A percentile compares a stretch with the other conserved stretches of the same genome.
These are phyloP conservation scores for Termitomyces sp. DNA, from an alignment of 768 basidiomycete species.

Conservation along the genomic window DNA sequence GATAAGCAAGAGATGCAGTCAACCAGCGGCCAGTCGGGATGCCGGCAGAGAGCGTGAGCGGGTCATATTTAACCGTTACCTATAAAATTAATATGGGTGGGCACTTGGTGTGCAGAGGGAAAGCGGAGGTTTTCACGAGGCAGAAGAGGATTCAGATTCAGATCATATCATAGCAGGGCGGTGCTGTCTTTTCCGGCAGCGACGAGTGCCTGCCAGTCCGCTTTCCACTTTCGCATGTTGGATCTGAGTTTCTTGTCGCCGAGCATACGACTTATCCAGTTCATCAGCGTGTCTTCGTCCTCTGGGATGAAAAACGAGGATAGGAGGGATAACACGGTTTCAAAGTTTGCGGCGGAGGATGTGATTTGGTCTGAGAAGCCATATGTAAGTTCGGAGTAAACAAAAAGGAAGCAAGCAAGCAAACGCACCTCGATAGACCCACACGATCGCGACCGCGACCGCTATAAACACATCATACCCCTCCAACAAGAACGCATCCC, in stretches of 20 bases:
- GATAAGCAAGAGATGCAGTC: not conserved
- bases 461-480: conserved; percentile 87
- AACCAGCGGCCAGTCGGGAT: too few species aligned
- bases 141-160: not conserved
- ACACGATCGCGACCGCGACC: conserved; percentile 83
- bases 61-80: conserved; percentile 3
- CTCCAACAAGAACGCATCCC: conserved; percentile 92
- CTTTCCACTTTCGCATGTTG: conserved; percentile 72
- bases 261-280: conserved; percentile 69
- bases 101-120: not conserved
- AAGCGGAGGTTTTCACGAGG: not conserved
- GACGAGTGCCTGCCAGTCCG: conserved; percentile 74
- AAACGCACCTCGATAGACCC: conserved; percentile 78
- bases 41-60: not conserved
- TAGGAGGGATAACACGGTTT: conserved; percentile 84
- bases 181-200: conserved; percentile 54
- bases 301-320: conserved; percentile 95
- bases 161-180: conserved; percentile 35
- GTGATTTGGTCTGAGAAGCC: conserved; percentile 70
- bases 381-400: not conserved
- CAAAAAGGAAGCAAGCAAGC: not conserved
- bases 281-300: conserved; percentile 76
- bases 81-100: conserved; percentile 3
- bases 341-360: conserved; percentile 75
- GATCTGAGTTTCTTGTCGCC: conserved; percentile 60